These are phyloP conservation scores for Coprinellus micaceus DNA, from an alignment of 768 basidiomycete species.

Conservation along the genomic window DNA sequence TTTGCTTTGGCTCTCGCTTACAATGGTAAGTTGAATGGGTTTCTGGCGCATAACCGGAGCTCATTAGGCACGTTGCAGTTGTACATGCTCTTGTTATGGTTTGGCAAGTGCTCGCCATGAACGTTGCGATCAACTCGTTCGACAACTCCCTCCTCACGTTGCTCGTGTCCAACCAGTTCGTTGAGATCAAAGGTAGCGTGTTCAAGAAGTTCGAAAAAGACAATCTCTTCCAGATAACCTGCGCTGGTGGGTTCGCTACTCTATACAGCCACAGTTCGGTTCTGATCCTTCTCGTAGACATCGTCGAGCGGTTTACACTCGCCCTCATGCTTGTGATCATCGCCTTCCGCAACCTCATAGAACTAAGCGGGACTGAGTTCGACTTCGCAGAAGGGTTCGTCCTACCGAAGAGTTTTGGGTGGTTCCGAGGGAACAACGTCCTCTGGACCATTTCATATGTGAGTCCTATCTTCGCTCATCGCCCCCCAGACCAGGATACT, in stretches of 20 bases:
- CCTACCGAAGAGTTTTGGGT: slow-evolving; percentile 80
- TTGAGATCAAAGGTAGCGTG: slow-evolving; percentile 98
- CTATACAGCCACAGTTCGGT: background rate
- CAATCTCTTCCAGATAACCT: slow-evolving; percentile 96
- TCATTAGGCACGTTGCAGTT: slow-evolving; percentile 46
- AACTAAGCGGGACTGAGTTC: slow-evolving; percentile 88
- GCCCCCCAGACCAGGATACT: no score
- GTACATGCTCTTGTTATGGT: slow-evolving; percentile 92
- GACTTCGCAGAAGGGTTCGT: slow-evolving; percentile 69
- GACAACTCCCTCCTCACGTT: slow-evolving; percentile 93
- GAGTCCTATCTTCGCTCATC: no score
- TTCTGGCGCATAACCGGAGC: background rate
- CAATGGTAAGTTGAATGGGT: slow-evolving; percentile 54
- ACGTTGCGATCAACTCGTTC: slow-evolving; percentile 97
- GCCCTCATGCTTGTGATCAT: slow-evolving; percentile 88
- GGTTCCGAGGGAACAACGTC: slow-evolving; percentile 75
- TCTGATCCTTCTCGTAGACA: slow-evolving; percentile 53
- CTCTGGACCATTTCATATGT: slow-evolving; percentile 90
- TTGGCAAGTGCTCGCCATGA: slow-evolving; percentile 90
- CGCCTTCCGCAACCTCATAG: slow-evolving; percentile 91
- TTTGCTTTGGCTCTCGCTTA: slow-evolving; percentile 81
- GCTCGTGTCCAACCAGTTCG: slow-evolving; percentile 96
- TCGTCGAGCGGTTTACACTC: slow-evolving; percentile 94
- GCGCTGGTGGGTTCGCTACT: slow-evolving; percentile 69
- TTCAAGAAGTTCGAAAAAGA: slow-evolving; percentile 99